Base-by-base conservation (phyloP, 257 asterid species). In the Agastache rugosa region DNA sequence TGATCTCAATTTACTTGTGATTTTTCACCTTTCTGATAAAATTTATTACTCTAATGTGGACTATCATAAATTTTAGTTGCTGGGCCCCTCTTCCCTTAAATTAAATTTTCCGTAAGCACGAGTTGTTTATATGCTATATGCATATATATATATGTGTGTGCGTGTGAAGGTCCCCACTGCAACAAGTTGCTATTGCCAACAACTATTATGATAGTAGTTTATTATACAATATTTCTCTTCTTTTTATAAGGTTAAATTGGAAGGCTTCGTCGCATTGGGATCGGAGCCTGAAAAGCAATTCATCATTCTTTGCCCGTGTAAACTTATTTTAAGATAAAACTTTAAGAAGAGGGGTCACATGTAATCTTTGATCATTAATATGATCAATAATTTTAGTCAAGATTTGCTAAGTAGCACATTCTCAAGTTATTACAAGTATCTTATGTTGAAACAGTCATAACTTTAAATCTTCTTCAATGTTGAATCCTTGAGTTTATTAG, bases 241-340 rank as follows among this genome's bases (percentile, higher is more conserved):
- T 80, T 83, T 83, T 78, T 39, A 80, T 75, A 80, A 74, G 71
- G 71, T 60, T 56, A 39, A 64, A 61, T 69, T 63, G 76, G 80
- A 54, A 55, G 63, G 79, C 77, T 76, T 75, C 69, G 39, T 58
- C 78, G 69, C 84, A 80, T 83, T 7, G 85, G 85, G 85, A 83
- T 83, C 81, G 83, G 59, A 70, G 74, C 63, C 25, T 42, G 25
- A 83, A 55, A 83, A 69, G 75, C 79, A 79, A 76, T 63, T 63
- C 80, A 14, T 65, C 71, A 42, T 22, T 17, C 54, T 64, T 69
- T 77, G 50, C 78, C 80, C 84, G 61, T 63, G 7, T 17, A 37
- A 54, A 34, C 73, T 16, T 62, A 35, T 72, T 65, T 66, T 53
- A 62, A 55, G 65, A 56, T 67, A 67, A 17, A 67, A 56, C 59